Base-by-base conservation (phyloP, 768 basidiomycete species). In the Lanmaoa pseudosensibilis region DNA sequence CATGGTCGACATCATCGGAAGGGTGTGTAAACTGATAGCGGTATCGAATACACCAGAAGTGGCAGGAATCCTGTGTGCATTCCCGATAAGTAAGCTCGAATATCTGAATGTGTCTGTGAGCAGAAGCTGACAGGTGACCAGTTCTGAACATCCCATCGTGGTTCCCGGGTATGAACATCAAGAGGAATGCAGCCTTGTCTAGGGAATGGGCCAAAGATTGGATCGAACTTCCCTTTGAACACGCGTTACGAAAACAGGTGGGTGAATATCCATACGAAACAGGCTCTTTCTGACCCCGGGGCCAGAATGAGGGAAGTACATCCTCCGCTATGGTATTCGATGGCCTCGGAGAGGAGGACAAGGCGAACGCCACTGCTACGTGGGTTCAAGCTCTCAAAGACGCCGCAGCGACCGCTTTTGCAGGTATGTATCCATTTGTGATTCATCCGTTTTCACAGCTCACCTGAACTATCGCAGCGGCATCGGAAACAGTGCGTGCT, bases 171-270 rank as follows among this genome's bases (percentile, higher is more conserved):
- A 64, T 60, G 61, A 16, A n/a, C 5, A 50, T 66, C 34, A 66
- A 66, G 40, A 50, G 19, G 34, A 56, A 51, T 18, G 58, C 57
- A 8, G 52, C 46, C 2, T 19, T 51, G 11, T 44, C 40, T 30
- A 63, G 48, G 41, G 13, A 50, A 18, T 54, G 52, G 55, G 37
- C 25, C 10, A 55, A 21, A 21, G 54, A 56, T 10, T 66, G 52
- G 63, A 40, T 36, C 63, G 65, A 66, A 47, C 52, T 48, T 36
- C 72, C 74, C 4, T 73, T 69, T 41, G 56, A 63, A 9, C 63
- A 62, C 37, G 67, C 68, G 16, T 61, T 72, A 60, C 46, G 46
- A 40, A 54, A 61, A 41, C 66, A 72, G 63, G 75, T 72, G 4
- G 16, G 57, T 60, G 15, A 32, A 32, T 33, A 5, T 40, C 6